Base-by-base conservation (phyloP, 352 stramenopile genomes). In the Lagenidium giganteum region DNA sequence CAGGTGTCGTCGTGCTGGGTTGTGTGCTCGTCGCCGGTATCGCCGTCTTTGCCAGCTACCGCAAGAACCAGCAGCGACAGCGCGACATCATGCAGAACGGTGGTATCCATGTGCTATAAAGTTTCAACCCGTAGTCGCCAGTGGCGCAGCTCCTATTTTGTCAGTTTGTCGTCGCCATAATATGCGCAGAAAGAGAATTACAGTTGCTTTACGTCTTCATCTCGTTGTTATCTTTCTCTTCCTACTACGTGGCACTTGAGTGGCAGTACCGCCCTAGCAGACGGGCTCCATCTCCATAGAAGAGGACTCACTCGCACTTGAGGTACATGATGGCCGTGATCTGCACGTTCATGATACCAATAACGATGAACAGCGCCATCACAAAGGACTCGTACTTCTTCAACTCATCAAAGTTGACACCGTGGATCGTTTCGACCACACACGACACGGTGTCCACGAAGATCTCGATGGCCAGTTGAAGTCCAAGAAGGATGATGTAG, bases 31-130 rank as follows among this genome's bases (percentile, higher is more conserved):
- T 86, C 35, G 73, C 69, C 5, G 68, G 61, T 23, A 37, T 78
- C 18, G 72, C 63, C 28, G 61, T 81, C 18, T 63, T 84, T 42
- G 57, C 70, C 44, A 87, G 77, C 61, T 89, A 89, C 62, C 71
- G 70, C 47, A 89, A 70, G 61, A 89, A 89, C 60, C 72, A 89
- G 65, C 54, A 62, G 43, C 68, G 73, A 27, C 77, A 89, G 61
- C 73, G 69, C 36, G 67, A 87, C 45, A 89, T 89, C 42, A 83
- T 89, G 68, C 70, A 79, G 36, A 79, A 85, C 44, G 63, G 63
- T 7, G 63, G 63, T 22, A 68, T 72, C 47, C 57, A 68, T 30
- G 47, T 68, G 35, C 28, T 72, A 35, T 72, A 66, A 25, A 31
- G 23, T 18, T 18, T 13, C 32, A 13, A 18, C 11, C 16, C 32